Evolutionary conservation across 2,329 filamentous ascomycete genomes (phyloP).

Genomic region (Sporothrix curviconia): DNA sequence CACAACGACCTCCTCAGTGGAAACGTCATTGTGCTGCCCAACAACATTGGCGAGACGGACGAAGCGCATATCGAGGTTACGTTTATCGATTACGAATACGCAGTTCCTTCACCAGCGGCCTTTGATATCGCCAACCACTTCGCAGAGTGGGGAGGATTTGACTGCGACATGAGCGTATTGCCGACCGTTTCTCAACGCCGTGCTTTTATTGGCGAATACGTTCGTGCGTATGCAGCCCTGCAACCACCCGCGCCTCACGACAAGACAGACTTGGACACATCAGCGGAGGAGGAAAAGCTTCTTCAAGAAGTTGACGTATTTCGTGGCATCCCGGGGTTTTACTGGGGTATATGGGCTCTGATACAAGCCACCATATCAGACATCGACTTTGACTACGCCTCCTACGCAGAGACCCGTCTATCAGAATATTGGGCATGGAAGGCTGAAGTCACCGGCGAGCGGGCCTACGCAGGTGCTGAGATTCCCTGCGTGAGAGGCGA

Average conservation of each 20-base stretch:
- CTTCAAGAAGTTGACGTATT: constrained; percentile 78
- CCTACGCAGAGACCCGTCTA: constrained; percentile 78
- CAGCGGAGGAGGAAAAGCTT: constrained; percentile 61
- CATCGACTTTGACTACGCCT: constrained; percentile 95
- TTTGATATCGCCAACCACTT: constrained; percentile 99
- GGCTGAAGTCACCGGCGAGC: constrained; percentile 60
- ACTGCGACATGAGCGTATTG: constrained; percentile 81
- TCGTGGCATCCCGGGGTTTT: constrained; percentile 82
- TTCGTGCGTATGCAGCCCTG: constrained; percentile 62
- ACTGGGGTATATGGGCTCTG: constrained; percentile 89
- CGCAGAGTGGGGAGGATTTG: constrained; percentile 95
- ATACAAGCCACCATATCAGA: constrained; percentile 92
- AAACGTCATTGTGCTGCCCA: constrained; percentile 75
- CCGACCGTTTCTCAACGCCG: constrained; percentile 71
- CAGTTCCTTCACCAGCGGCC: constrained; percentile 84
- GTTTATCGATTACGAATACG: constrained; percentile 99
- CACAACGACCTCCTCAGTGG: constrained; percentile 95
- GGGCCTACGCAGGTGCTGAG: constrained; percentile 46
- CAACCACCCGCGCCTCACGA: constrained; percentile 22
- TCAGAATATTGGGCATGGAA: constrained; percentile 94
- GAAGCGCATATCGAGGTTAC: constrained; percentile 41
- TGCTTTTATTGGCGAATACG: constrained; percentile 78
- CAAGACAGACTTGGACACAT: constrained; percentile 40
- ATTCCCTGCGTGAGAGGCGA: constrained; percentile 69
- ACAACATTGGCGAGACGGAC: neutral